phyloP scores from a whole-genome alignment of 805 yeast species.

The Candida ortonii region DNA sequence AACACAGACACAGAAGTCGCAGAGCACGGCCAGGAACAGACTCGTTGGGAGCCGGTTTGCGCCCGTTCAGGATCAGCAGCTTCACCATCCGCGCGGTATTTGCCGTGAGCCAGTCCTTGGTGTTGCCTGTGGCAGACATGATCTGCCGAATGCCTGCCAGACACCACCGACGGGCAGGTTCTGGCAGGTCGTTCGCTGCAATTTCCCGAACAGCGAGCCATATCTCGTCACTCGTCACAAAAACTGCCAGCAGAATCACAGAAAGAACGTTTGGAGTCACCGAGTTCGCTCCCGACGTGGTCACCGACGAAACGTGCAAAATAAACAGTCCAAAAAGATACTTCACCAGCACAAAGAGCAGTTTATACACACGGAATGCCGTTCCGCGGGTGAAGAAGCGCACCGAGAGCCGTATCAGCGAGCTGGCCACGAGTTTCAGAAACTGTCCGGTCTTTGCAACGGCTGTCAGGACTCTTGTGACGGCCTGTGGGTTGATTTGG shows the following conservation, averaged over 20 bases:
- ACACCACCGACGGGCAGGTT: constrained; percentile 1
- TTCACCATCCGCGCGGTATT: constrained; percentile 4
- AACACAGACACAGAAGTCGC: constrained; percentile 6
- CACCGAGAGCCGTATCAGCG: too few species aligned
- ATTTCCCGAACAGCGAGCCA: constrained; percentile 7
- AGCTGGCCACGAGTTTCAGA: too few species aligned
- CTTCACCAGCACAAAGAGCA: constrained; percentile 7
- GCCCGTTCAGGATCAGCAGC: constrained; percentile 9
- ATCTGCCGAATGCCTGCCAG: constrained; percentile 2
- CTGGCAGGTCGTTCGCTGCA: constrained; percentile 7
- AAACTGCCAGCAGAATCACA: constrained; percentile 2
- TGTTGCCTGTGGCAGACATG: not conserved
- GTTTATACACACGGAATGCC: constrained; percentile 9
- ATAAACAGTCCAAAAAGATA: constrained; percentile 6
- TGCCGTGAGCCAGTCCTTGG: too few species aligned
- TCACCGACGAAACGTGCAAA: not conserved
- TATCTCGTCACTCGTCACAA: constrained; percentile 3
- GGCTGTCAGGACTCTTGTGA: too few species aligned
- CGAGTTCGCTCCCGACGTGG: not conserved
- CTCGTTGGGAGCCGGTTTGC: too few species aligned
- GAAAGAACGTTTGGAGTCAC: constrained; percentile 1
- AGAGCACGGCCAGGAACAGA: too few species aligned
- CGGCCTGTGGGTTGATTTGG: too few species aligned
- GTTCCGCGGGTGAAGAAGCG: constrained; percentile 19
- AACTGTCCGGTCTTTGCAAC: too few species aligned